Conservation (phyloP, 1,284 basidiomycete species). For the Trametes pubescens region DNA sequence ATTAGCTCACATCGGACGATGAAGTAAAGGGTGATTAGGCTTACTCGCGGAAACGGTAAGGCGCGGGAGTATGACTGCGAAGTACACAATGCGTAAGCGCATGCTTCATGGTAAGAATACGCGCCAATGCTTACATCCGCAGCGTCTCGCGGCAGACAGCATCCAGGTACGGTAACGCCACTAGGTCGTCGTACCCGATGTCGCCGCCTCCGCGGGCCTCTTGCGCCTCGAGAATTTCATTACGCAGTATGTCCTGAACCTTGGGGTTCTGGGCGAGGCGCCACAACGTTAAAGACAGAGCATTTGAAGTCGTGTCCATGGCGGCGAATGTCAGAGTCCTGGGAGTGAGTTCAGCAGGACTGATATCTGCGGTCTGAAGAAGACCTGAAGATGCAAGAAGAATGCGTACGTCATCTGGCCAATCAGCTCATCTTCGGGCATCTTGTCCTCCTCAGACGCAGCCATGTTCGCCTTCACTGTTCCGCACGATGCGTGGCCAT, state of each 20-base stretch:
- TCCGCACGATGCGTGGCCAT: not conserved
- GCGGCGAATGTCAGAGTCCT: constrained; percentile 40
- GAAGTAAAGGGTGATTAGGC: not conserved
- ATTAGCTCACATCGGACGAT: not conserved
- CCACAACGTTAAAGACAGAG: constrained; percentile 39
- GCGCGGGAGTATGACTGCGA: constrained; percentile 18
- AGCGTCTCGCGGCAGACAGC: constrained; percentile 45
- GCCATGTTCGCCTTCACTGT: constrained; percentile 41
- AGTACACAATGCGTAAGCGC: too few relatives aligned
- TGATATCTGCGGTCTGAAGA: too few relatives aligned
- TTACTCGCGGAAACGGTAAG: constrained; percentile 26
- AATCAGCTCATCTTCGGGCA: constrained; percentile 32
- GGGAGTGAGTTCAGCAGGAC: not conserved
- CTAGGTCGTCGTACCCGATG: constrained; percentile 40
- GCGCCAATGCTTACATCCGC: constrained; percentile 30
- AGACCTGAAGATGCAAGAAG: not conserved
- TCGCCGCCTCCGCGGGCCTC: constrained; percentile 28
- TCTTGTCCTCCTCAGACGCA: constrained; percentile 37
- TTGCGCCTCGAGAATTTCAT: constrained; percentile 35
- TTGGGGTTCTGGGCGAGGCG: constrained; percentile 33
- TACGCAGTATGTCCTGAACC: constrained; percentile 34
- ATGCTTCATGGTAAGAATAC: not conserved
- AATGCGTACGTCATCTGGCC: constrained; percentile 31
- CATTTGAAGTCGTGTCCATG: constrained; percentile 41
- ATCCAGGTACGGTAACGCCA: constrained; percentile 43